These are phyloP conservation scores for Carpinus fangiana DNA, from an alignment of 306 rosid species.

Conservation along the genomic window DNA sequence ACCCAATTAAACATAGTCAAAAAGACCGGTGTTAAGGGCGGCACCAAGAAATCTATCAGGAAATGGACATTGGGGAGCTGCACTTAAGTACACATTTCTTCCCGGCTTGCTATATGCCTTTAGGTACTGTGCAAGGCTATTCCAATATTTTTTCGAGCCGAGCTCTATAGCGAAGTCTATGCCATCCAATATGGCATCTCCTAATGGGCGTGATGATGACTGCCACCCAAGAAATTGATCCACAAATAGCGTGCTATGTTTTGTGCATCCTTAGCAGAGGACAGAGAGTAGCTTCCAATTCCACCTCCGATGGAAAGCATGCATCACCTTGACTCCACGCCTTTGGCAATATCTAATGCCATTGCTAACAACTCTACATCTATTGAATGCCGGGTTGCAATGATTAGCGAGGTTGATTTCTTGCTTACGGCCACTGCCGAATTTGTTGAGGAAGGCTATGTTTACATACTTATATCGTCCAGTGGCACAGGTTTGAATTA, in stretches of 20 bases:
- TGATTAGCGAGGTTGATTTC: slow-evolving; percentile 47
- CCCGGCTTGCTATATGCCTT: slow-evolving; percentile 23
- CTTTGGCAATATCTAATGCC: slow-evolving; percentile 42
- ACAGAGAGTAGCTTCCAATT: slow-evolving; percentile 32
- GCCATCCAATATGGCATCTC: slow-evolving; percentile 51
- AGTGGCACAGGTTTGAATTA: slow-evolving; percentile 50
- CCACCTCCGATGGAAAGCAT: slow-evolving; percentile 60
- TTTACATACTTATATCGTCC: slow-evolving; percentile 38
- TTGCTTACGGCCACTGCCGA: slow-evolving; percentile 37
- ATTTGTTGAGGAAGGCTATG: slow-evolving; percentile 42
- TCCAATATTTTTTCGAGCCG: slow-evolving; percentile 29
- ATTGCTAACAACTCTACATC: slow-evolving; percentile 26
- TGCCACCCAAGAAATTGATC: slow-evolving; percentile 53
- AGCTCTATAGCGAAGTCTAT: slow-evolving; percentile 51
- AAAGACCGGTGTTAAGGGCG: slow-evolving; percentile 39
- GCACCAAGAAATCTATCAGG: slow-evolving; percentile 33
- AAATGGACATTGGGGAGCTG: slow-evolving; percentile 59
- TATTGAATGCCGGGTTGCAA: slow-evolving; percentile 39
- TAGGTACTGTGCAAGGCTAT: slow-evolving; percentile 32
- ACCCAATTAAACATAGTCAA: slow-evolving; percentile 63
- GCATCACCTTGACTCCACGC: slow-evolving; percentile 51
- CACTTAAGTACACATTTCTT: slow-evolving; percentile 38
- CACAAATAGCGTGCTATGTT: slow-evolving; percentile 46
- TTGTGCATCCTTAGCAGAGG: slow-evolving; percentile 48
- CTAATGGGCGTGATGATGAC: slow-evolving; percentile 45